A percentile compares a stretch with the other conserved stretches of the same genome.
phyloP scores from a whole-genome alignment of 2,329 filamentous ascomycete genomes.

The Colletotrichum liaoningense region DNA sequence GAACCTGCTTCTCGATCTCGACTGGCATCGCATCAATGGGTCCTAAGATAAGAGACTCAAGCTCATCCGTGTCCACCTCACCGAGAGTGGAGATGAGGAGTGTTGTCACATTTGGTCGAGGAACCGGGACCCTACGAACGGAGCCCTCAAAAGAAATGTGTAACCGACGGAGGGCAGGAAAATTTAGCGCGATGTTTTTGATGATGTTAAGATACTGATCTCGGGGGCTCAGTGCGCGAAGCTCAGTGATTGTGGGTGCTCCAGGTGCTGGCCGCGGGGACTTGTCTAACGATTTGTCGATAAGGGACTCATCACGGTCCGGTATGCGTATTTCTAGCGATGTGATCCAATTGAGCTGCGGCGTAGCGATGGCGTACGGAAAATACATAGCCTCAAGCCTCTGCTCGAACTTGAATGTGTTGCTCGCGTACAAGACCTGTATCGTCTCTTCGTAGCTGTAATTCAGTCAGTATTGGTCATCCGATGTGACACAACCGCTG shows the following conservation, averaged over 20 bases:
- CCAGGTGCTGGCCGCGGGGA: slow-evolving; percentile 11
- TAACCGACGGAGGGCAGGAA: slow-evolving; percentile 33
- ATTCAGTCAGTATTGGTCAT: slow-evolving; percentile 10
- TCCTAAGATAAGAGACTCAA: slow-evolving; percentile 13
- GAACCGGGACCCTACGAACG: slow-evolving; percentile 30
- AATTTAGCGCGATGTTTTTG: slow-evolving; percentile 5
- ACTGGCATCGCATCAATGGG: slow-evolving; percentile 29
- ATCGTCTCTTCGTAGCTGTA: slow-evolving; percentile 36
- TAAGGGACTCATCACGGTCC: slow-evolving; percentile 32
- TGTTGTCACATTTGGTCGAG: slow-evolving; percentile 29
- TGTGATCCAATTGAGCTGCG: slow-evolving; percentile 32
- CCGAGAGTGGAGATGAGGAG: slow-evolving; percentile 33
- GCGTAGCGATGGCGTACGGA: slow-evolving; percentile 10
- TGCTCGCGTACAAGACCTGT: slow-evolving; percentile 34
- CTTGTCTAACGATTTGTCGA: slow-evolving; percentile 23
- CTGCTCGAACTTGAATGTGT: slow-evolving; percentile 36
- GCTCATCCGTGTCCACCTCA: slow-evolving; percentile 25
- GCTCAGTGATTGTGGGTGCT: slow-evolving; percentile 12
- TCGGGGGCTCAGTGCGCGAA: slow-evolving; percentile 18
- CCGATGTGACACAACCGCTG: not conserved
- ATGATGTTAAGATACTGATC: slow-evolving; percentile 33
- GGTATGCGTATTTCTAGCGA: slow-evolving; percentile 36
- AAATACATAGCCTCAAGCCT: slow-evolving; percentile 35
- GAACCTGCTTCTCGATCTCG: slow-evolving; percentile 19
- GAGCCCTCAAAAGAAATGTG: slow-evolving; percentile 36